Conservation (phyloP, 805 yeast species). For the Starmerella vaccinii region DNA sequence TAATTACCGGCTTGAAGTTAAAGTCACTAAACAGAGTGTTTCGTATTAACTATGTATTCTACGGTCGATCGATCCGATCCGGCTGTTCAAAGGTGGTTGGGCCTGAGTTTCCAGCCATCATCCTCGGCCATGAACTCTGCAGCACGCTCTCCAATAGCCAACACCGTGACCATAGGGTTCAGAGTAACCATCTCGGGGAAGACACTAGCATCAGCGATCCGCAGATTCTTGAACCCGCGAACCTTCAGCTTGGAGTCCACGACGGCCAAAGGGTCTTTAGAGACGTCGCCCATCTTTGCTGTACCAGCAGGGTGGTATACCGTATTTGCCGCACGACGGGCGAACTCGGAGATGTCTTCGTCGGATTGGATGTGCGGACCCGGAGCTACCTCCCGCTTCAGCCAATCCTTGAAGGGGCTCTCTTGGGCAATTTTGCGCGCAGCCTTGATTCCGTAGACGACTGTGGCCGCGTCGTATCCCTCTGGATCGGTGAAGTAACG, state of each 20-base stretch:
- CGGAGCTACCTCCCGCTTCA: slow-evolving; percentile 29
- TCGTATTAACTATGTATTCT: no score
- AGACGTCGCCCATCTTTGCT: slow-evolving; percentile 22
- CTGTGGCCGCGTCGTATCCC: slow-evolving; percentile 30
- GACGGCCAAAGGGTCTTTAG: slow-evolving; percentile 25
- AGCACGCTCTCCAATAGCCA: slow-evolving; percentile 16
- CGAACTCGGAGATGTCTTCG: slow-evolving; percentile 29
- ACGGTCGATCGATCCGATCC: no score
- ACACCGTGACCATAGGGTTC: slow-evolving; percentile 18
- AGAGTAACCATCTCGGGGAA: slow-evolving; percentile 28
- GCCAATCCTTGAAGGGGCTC: slow-evolving; percentile 30
- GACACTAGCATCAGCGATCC: slow-evolving; percentile 31
- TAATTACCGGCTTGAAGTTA: no score
- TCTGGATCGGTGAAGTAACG: slow-evolving; percentile 24
- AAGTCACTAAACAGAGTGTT: no score
- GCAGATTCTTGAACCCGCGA: slow-evolving; percentile 28
- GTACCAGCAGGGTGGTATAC: slow-evolving; percentile 33
- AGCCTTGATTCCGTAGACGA: slow-evolving; percentile 30
- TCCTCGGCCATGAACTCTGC: slow-evolving; percentile 17
- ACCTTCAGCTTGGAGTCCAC: slow-evolving; percentile 30
- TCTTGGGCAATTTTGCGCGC: slow-evolving; percentile 29
- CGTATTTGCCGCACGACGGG: slow-evolving; percentile 30
- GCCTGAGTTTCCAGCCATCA: slow-evolving; percentile 7
- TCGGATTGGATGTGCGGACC: slow-evolving; percentile 30
- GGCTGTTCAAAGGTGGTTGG: background rate